Base-by-base conservation (phyloP, 139 green algal genomes). In the Volvox africanus region DNA sequence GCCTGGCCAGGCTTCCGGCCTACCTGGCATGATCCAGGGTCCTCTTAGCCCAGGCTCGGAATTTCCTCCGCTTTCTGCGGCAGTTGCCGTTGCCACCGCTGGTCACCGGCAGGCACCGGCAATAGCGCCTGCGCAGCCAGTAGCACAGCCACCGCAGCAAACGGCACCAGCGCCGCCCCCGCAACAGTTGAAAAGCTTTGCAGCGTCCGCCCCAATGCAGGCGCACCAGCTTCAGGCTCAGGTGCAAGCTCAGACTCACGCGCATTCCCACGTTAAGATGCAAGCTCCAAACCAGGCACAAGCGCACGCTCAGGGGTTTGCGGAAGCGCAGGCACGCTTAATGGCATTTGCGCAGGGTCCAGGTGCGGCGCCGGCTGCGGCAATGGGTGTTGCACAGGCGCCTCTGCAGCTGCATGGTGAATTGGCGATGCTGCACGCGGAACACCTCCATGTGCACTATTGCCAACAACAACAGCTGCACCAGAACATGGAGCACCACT, bases 41-140 rank as follows among this genome's bases (percentile, higher is more conserved):
- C 86, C 86, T 50, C 71, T 90, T 19, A 90, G 86, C 73, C 86
- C 86, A 0, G 86, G 86, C 50, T 83, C 86, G 17, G 86, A 90
- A 19, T 90, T 90, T n/a, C 86, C 86, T 32, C 86, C 86, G 18
- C 73, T 90, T 14, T 61, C 86, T 12, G 28, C 61, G 0, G 44
- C 84, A 16, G 65, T 35, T 24, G 82, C 65, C 19, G n/a, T 32
- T 2, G 65, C 82, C 61, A 33, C 67, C 28, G 62, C 84, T 44
- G 44, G 32, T 14, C 35, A 36, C 26, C 79, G 24, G 28, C 80
- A 73, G 1, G 44, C 26, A 18, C 3, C 80, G 61, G 33, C 33
- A 35, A 19, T 20, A 37, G 13, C 22, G 11, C 82, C 67, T 32
- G 20, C 67, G 61, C 67, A 50, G 36, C 22, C 32, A 11, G 33